Base-by-base conservation (phyloP, 2,329 filamentous ascomycete species). In the Xylariales sp. region DNA sequence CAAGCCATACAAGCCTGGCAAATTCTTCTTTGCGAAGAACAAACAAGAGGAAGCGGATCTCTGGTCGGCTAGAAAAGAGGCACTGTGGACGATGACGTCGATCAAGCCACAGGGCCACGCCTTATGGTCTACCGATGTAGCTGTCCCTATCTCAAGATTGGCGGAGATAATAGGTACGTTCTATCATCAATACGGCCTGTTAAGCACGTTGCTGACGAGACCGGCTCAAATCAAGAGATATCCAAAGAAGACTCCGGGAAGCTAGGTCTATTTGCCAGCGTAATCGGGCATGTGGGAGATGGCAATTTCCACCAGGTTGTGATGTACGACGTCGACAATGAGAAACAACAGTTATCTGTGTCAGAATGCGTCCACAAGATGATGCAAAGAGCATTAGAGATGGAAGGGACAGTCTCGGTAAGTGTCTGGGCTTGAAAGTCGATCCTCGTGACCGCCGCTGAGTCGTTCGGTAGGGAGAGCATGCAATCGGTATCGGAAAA, bases 71-170 rank as follows among this genome's bases (percentile, higher is more conserved):
- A 63, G 80, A 21, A 84, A 84, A 54, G 76, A 82, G 51, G 77
- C 78, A 3, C 60, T 84, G 12, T 84, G 78, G 79, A 74, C 68
- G 47, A 74, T 78, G 45, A 74, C 82, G 61, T 73, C 78, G 0
- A 65, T 79, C 58, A 70, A 51, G 64, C 69, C 41, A 62, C 66
- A 16, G 42, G 63, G 64, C 3, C 71, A 80, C 48, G 71, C 71
- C 31, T 74, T 84, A 3, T 84, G 79, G 78, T 81, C 79, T 0
- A 81, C 78, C 1, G 81, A 85, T 54, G 80, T 84, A n/a, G 80
- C 80, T 1, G 81, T 85, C 5, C 81, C 81, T 3, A 74, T 84
- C 27, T 75, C 70, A 5, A 63, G 69, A 33, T 57, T 84, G 19
- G 69, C 79, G 3, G 72, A 79, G 38, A 76, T 82, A 42, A 79